These are phyloP conservation scores for Citrullus mucosospermus DNA, from an alignment of 306 rosid species.

Conservation along the genomic window DNA sequence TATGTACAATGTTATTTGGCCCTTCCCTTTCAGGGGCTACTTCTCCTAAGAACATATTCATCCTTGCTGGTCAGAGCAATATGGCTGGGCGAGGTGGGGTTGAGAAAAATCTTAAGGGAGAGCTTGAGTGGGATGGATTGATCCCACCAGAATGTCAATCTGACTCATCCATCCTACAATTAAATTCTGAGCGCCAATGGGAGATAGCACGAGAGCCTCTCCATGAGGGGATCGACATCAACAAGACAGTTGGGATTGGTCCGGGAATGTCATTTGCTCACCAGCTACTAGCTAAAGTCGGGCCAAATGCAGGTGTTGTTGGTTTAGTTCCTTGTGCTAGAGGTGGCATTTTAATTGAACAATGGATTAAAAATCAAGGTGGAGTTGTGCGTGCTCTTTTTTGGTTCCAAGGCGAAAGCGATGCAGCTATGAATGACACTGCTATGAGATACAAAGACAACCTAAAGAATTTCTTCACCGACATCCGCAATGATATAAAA, in stretches of 20 bases:
- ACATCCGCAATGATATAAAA: background rate
- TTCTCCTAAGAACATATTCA: background rate
- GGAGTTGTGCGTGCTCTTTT: background rate
- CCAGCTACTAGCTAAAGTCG: background rate
- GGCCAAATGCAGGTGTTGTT: background rate
- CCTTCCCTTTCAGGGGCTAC: no score
- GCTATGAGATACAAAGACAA: background rate
- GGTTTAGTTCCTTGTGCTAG: background rate
- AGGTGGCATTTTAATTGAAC: background rate
- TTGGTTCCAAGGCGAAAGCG: background rate
- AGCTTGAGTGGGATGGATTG: background rate
- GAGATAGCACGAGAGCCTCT: background rate
- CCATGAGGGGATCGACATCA: background rate
- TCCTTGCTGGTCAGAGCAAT: background rate
- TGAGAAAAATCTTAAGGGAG: background rate
- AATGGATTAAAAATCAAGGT: background rate
- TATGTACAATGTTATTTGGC: background rate
- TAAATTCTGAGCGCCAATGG: background rate
- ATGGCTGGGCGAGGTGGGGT: conserved; percentile 8
- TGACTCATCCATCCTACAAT: background rate
- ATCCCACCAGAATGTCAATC: background rate
- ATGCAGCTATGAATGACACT: background rate
- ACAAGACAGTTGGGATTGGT: background rate
- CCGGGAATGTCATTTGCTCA: background rate
- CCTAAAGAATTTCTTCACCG: background rate